Conservation (phyloP, 129 eudicot species). For the Saposhnikovia divaricata region DNA sequence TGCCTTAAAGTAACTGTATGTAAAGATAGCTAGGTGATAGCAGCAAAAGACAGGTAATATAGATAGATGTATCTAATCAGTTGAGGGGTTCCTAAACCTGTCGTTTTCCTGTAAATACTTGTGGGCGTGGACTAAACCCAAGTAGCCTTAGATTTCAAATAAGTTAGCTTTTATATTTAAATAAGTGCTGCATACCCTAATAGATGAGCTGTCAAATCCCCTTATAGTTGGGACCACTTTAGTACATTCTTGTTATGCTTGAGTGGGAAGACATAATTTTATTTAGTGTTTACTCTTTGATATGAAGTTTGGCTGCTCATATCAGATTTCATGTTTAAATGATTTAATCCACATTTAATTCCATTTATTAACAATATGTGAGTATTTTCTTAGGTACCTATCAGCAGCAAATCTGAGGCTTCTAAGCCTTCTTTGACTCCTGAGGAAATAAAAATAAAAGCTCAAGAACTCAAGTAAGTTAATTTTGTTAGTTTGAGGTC, state of each 20-base stretch:
- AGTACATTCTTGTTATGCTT: neutral
- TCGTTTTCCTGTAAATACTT: neutral
- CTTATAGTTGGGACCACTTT: neutral
- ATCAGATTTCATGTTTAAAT: neutral
- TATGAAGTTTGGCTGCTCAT: neutral
- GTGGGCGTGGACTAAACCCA: neutral
- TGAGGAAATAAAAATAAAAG: conserved; percentile 70
- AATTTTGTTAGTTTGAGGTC: neutral
- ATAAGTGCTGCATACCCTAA: neutral
- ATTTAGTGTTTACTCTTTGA: neutral
- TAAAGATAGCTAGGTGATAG: neutral
- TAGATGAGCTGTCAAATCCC: neutral
- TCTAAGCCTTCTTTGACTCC: conserved; percentile 73
- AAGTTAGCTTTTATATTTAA: neutral
- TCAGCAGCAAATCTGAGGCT: conserved; percentile 49
- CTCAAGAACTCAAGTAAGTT: conserved; percentile 58
- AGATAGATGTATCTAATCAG: neutral
- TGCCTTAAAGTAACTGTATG: neutral
- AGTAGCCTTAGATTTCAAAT: neutral
- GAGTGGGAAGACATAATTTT: neutral
- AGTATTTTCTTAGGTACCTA: conserved; percentile 45
- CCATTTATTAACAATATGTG: neutral
- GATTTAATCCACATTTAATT: neutral
- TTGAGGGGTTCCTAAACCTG: neutral
- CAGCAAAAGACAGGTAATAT: neutral